These are phyloP conservation scores for Hirsutella rhossiliensis DNA, from an alignment of 2,329 filamentous ascomycete species.

Conservation along the genomic window DNA sequence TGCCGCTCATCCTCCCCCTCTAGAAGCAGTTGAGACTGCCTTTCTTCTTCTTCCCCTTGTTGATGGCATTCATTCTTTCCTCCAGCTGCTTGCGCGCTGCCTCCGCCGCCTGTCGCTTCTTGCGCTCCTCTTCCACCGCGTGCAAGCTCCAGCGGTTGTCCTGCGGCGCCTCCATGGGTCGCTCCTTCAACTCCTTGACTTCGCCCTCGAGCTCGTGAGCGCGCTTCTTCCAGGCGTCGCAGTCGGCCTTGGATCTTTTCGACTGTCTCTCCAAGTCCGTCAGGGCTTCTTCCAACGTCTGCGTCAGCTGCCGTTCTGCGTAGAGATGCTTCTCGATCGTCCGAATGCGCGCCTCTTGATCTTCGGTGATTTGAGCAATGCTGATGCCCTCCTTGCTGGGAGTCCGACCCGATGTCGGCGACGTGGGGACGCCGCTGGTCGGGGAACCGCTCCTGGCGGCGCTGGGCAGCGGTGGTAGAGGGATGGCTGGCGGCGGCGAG, in stretches of 20 bases:
- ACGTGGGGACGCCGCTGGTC: slow-evolving; percentile 30
- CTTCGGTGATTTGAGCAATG: slow-evolving; percentile 73
- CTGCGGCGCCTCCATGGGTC: slow-evolving; percentile 31
- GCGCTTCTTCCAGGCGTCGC: slow-evolving; percentile 84
- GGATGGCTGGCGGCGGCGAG: slow-evolving; percentile 88
- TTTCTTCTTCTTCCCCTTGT: slow-evolving; percentile 88
- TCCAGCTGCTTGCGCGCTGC: slow-evolving; percentile 80
- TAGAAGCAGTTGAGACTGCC: slow-evolving; percentile 96
- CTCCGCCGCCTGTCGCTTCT: slow-evolving; percentile 83
- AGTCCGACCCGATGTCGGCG: slow-evolving; percentile 51
- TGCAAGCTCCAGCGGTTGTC: slow-evolving; percentile 63
- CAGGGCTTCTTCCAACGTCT: slow-evolving; percentile 88
- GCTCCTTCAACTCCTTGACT: slow-evolving; percentile 51
- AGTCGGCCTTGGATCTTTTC: slow-evolving; percentile 83
- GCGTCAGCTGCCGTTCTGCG: slow-evolving; percentile 91
- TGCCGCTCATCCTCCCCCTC: slow-evolving; percentile 9
- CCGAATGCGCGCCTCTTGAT: slow-evolving; percentile 87
- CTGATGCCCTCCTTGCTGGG: slow-evolving; percentile 62
- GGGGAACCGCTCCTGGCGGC: slow-evolving; percentile 35
- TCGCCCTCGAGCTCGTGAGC: slow-evolving; percentile 63
- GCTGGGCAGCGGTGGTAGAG: slow-evolving; percentile 79
- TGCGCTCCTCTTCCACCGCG: slow-evolving; percentile 91
- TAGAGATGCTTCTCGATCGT: slow-evolving; percentile 95
- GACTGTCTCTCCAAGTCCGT: slow-evolving; percentile 86
- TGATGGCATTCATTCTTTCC: slow-evolving; percentile 86